A percentile compares a stretch with the other conserved stretches of the same genome.
These are phyloP conservation scores for Bolboschoenus planiculmis DNA, from an alignment of 176 grass and related monocot species.

Conservation along the genomic window DNA sequence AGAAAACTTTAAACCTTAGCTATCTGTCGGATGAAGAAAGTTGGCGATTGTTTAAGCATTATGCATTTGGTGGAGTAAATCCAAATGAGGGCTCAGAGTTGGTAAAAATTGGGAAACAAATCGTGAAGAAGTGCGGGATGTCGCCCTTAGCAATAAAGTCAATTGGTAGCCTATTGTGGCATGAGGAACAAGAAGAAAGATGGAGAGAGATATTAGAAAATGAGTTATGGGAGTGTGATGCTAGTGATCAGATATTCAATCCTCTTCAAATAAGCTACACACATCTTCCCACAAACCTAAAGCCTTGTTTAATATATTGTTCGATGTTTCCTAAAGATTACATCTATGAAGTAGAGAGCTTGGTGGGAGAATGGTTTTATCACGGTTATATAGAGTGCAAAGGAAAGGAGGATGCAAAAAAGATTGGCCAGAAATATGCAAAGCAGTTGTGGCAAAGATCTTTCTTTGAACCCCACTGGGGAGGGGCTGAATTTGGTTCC, in stretches of 20 bases:
- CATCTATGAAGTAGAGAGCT: neutral
- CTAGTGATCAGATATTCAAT: constrained; percentile 33
- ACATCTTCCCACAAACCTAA: constrained; percentile 38
- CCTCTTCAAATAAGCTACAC: constrained; percentile 15
- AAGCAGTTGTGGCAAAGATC: neutral
- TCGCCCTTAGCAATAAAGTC: constrained; percentile 41
- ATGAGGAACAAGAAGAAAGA: neutral
- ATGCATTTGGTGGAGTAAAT: constrained; percentile 15
- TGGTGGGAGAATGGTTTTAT: neutral
- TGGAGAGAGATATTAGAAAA: neutral
- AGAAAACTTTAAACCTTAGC: neutral
- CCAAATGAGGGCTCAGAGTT: neutral
- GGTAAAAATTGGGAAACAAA: constrained; percentile 17
- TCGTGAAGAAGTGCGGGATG: constrained; percentile 31
- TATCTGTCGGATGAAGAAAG: neutral
- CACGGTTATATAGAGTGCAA: neutral
- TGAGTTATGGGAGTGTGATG: constrained; percentile 27
- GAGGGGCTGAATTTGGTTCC: neutral
- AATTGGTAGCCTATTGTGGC: constrained; percentile 15
- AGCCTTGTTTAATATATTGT: constrained; percentile 35
- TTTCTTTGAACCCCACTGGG: neutral
- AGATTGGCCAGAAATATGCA: neutral
- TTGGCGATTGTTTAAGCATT: constrained; percentile 12
- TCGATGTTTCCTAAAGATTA: constrained; percentile 14
- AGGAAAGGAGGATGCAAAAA: neutral